Base-by-base conservation (phyloP, 2,329 filamentous ascomycete genomes). In the Colletotrichum phormii region DNA sequence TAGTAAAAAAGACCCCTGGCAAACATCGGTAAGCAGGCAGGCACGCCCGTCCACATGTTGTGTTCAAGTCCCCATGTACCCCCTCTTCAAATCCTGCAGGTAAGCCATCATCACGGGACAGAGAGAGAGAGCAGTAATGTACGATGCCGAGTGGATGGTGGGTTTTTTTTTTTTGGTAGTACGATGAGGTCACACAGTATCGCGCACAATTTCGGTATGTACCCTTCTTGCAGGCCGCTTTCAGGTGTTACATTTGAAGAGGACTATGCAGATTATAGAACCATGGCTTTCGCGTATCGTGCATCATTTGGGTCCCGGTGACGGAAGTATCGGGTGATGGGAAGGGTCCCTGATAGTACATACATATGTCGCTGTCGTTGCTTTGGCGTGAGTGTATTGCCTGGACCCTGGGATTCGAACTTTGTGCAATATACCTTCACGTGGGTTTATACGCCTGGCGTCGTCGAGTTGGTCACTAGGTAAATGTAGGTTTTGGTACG, bases 141-240 rank as follows among this genome's bases (percentile, higher is more conserved):
- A 42, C 37, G 66, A 37, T 57, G 29, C 60, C 13, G 49, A 42
- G 6, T 26, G 15, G 24, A 31, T 42, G 37, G 37, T 42, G 18
- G 12, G 3, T 35, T 46, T 51, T 64, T 8, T 31, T 35, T 12
- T 29, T 31, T 46, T 8, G 15, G 22, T 15, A 64, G 22, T 7
- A 31, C 60, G 26, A 64, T 72, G 71, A 72, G 71, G 60, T 72
- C 71, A 72, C 70, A 70, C 70, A 65, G 66, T 65, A 70, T 35
- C 60, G 57, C 35, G 22, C 35, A 60, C 26, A 24, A 35, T 33
- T 12, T 15, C 0, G 18, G n/a, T 1, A 49, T 37, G 35, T 70
- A 69, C 1, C 6, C 22, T 31, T 31, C 18, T 7, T 49, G 15
- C 37, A 33, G 8, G 8, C 60, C 29, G n/a, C 24, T 18, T 53